phyloP scores from a whole-genome alignment of 2,329 filamentous ascomycete genomes.

The Karstenula rhodostoma region DNA sequence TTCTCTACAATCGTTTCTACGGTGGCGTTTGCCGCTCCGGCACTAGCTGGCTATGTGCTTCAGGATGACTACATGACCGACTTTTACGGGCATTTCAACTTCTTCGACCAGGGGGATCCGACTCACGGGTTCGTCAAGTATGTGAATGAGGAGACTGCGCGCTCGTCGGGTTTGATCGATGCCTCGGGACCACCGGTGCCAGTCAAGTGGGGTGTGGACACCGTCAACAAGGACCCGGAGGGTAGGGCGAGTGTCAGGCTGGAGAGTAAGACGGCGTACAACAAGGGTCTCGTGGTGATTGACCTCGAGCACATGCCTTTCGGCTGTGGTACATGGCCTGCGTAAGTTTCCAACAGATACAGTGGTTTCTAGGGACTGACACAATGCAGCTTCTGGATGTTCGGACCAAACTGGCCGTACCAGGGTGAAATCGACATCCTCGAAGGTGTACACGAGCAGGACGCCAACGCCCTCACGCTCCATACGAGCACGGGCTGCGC shows the following conservation, averaged over 20 bases:
- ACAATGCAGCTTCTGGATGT: constrained; percentile 40
- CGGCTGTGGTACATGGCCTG: constrained; percentile 62
- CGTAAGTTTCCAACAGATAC: constrained; percentile 33
- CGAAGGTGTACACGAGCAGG: constrained; percentile 56
- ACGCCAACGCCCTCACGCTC: constrained; percentile 56
- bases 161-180: constrained; percentile 53
- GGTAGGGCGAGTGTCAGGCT: constrained; percentile 58
- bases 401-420: constrained; percentile 41
- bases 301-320: constrained; percentile 62
- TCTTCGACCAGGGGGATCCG: constrained; percentile 54
- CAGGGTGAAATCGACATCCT: constrained; percentile 61
- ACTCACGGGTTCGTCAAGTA: constrained; percentile 56
- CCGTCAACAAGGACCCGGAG: constrained; percentile 44
- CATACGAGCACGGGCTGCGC: constrained; percentile 57
- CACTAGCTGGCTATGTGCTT: constrained; percentile 52
- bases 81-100: constrained; percentile 57
- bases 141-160: constrained; percentile 49
- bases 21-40: constrained; percentile 43
- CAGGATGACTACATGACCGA: constrained; percentile 52
- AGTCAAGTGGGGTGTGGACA: constrained; percentile 59
- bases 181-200: constrained; percentile 34
- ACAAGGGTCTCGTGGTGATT: constrained; percentile 57
- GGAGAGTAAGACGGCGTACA: constrained; percentile 56
- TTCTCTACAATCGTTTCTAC: constrained; percentile 46
- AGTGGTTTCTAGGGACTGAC: constrained; percentile 17